Conservation (phyloP, 768 basidiomycete species). For the Exidia glandulosa region DNA sequence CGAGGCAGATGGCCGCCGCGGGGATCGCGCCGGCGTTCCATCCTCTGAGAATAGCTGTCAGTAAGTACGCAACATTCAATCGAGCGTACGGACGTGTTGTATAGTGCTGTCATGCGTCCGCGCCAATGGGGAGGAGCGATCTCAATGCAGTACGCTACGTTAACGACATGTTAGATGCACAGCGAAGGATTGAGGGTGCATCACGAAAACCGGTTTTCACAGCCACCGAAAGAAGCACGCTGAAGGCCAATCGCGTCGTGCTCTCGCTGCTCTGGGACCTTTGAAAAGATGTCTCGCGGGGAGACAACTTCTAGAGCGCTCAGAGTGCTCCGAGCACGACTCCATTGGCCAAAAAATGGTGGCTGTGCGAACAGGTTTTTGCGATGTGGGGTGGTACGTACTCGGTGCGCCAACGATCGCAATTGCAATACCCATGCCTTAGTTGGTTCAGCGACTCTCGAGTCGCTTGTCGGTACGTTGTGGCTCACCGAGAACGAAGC, state of each 20-base stretch:
- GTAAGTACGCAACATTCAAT: not conserved
- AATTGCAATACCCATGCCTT: constrained; percentile 1
- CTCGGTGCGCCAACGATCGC: constrained; percentile 11
- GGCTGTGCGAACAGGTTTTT: no score
- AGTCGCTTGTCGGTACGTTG: constrained; percentile 15
- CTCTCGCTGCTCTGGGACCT: no score
- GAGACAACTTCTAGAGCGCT: no score
- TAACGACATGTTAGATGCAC: not conserved
- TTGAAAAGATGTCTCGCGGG: no score
- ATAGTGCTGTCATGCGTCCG: constrained; percentile 6
- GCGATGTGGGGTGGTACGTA: not conserved
- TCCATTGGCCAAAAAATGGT: no score
- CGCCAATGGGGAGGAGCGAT: constrained; percentile 20
- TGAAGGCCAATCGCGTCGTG: no score
- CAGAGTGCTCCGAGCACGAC: no score
- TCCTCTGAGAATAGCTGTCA: constrained; percentile 6
- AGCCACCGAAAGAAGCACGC: no score
- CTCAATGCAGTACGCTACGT: constrained; percentile 18
- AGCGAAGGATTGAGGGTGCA: no score
- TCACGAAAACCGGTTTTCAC: no score
- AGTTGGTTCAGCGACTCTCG: constrained; percentile 8
- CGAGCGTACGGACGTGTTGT: constrained; percentile 2
- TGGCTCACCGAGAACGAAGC: constrained; percentile 21
- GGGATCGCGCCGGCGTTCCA: constrained; percentile 9
- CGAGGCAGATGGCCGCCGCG: constrained; percentile 14